These are phyloP conservation scores for Exophiala mesophila DNA, from an alignment of 2,329 filamentous ascomycete species.

Conservation along the genomic window DNA sequence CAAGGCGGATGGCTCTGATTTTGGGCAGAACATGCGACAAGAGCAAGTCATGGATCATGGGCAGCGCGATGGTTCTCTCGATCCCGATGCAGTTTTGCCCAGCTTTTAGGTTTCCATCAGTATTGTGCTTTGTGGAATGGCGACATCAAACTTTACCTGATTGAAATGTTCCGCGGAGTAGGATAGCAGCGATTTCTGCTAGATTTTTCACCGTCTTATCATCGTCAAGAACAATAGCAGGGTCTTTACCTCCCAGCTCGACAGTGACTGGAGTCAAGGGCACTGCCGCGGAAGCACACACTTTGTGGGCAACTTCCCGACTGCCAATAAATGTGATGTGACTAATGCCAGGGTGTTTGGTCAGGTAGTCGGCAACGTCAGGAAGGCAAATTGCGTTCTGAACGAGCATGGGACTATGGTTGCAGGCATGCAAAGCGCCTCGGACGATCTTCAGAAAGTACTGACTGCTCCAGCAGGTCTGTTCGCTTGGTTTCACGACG, in stretches of 20 bases:
- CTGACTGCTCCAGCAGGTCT: constrained; percentile 83
- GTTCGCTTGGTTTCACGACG: constrained; percentile 89
- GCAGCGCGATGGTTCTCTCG: constrained; percentile 80
- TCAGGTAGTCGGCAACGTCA: constrained; percentile 71
- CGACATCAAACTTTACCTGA: constrained; percentile 3
- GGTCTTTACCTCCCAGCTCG: constrained; percentile 93
- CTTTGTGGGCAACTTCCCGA: constrained; percentile 76
- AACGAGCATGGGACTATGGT: constrained; percentile 73
- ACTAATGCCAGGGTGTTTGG: constrained; percentile 74
- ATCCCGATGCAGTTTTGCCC: constrained; percentile 98
- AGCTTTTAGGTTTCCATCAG: constrained; percentile 43
- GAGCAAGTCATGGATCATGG: constrained; percentile 69
- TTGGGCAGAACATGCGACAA: constrained; percentile 66
- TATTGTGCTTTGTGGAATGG: neutral
- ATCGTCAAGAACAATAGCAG: constrained; percentile 83
- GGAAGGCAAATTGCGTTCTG: constrained; percentile 89
- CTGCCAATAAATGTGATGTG: constrained; percentile 98
- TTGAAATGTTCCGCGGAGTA: constrained; percentile 91
- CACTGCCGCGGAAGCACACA: constrained; percentile 80
- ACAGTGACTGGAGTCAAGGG: constrained; percentile 81
- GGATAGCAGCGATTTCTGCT: constrained; percentile 68
- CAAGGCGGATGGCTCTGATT: constrained; percentile 69
- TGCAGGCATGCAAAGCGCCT: constrained; percentile 73
- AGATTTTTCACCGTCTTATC: constrained; percentile 54
- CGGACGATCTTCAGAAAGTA: constrained; percentile 79